phyloP scores from a whole-genome alignment of 2,329 filamentous ascomycete species.

The Calonectria pauciramosa region DNA sequence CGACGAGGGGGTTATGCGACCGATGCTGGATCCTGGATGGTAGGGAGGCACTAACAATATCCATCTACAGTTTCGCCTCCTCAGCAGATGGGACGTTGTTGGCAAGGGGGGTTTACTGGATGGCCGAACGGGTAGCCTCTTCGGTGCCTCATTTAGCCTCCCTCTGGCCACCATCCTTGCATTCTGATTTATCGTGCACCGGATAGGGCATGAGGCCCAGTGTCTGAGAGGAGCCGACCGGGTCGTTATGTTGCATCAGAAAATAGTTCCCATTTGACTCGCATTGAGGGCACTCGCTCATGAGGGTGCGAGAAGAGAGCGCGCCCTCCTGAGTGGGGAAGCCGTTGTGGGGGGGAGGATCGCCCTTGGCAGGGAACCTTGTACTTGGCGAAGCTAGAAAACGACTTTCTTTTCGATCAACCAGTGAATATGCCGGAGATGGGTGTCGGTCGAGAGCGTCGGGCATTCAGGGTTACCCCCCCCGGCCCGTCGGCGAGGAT shows the following conservation, averaged over 20 bases:
- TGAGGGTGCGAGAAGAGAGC: not conserved
- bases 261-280: not conserved
- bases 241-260: slow-evolving; percentile 16
- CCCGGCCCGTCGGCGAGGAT: not conserved
- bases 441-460: slow-evolving; percentile 3
- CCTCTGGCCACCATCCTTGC: not conserved
- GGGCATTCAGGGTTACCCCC: slow-evolving; percentile 5
- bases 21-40: not conserved
- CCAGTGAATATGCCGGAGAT: not conserved
- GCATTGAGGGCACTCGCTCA: not conserved
- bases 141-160: not conserved
- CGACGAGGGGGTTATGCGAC: slow-evolving; percentile 5
- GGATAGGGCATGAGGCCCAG: not conserved
- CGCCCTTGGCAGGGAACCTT: slow-evolving; percentile 14
- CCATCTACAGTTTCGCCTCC: slow-evolving; percentile 24
- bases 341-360: slow-evolving; percentile 20
- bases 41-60: slow-evolving; percentile 5
- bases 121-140: not conserved
- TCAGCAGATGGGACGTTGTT: slow-evolving; percentile 14
- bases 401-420: slow-evolving; percentile 10
- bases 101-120: slow-evolving; percentile 12
- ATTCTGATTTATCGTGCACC: not conserved
- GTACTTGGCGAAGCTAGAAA: not conserved
- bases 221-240: not conserved
- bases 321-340: not conserved